Evolutionary conservation across 208 protist genomes (phyloP).

Genomic region (Angomonas deanei): DNA sequence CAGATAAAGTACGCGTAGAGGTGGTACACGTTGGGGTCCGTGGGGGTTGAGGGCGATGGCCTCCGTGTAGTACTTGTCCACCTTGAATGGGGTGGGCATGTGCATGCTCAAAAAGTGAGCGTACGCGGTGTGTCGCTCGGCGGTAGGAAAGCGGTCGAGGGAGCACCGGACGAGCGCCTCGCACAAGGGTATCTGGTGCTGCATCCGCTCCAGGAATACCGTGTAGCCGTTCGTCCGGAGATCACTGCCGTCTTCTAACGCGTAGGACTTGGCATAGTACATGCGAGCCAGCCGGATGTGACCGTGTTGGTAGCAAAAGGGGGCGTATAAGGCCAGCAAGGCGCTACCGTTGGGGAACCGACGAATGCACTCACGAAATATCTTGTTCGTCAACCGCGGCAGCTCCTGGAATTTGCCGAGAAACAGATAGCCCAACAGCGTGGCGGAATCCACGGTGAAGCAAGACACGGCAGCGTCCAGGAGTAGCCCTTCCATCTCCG

Average conservation of each 20-base stretch:
- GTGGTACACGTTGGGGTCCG: background rate
- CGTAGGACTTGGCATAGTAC: conserved; percentile 3
- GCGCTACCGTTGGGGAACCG: background rate
- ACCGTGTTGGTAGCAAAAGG: background rate
- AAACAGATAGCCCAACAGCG: background rate
- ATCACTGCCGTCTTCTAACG: background rate
- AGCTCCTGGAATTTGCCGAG: background rate
- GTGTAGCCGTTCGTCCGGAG: background rate
- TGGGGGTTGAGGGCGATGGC: background rate
- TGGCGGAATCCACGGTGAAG: background rate
- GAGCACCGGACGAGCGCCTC: background rate
- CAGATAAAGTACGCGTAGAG: conserved; percentile 2
- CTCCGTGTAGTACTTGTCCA: background rate
- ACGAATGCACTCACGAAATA: background rate
- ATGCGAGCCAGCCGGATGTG: background rate
- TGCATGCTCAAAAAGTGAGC: background rate
- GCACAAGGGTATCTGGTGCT: background rate
- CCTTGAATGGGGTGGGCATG: background rate
- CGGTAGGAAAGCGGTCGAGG: background rate
- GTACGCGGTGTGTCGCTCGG: background rate
- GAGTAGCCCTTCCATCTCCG: background rate
- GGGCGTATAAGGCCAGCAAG: background rate
- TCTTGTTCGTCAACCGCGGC: background rate
- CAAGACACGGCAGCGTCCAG: background rate
- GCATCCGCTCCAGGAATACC: background rate